Base-by-base conservation (phyloP, 1,284 basidiomycete genomes). In the Moesziomyces sp. region DNA sequence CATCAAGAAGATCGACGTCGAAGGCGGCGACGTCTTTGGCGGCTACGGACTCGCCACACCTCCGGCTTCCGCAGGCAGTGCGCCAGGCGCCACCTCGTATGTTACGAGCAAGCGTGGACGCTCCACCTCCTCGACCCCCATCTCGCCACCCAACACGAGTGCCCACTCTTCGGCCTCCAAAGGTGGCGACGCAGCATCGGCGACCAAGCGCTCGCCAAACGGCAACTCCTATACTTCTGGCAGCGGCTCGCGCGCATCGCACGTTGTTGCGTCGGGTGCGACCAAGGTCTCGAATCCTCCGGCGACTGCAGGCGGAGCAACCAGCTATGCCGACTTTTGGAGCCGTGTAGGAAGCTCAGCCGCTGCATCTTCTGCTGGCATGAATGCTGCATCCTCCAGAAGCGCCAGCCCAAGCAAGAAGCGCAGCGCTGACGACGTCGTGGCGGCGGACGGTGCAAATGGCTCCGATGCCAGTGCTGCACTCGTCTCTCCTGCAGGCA, bases 251-350 rank as follows among this genome's bases (percentile, higher is more conserved):
- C 50, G 47, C 21, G 45, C 44, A n/a, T 18, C 38, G 24, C 23
- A 45, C 23, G 38, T 14, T 21, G 33, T 30, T 6, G 26, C 62
- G 14, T 49, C 61, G 3, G 42, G 23, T 16, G 9, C 21, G 13
- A 0, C 14, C 38, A 40, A 40, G 38, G 16, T 18, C 14, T 40
- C 38, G 30, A 33, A 33, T 33, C 30, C 30, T 4, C 13, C 66
- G 7, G 47, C 46, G 38, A 23, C 54, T 43, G 55, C 52, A 43
- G 61, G 57, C 52, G 68, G 68, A 24, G 65, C 58, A 6, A 72
- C 66, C 14, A 76, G 65, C 59, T 79, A 79, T 46, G 77, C 75
- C 1, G 75, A 74, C 38, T 79, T 79, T 35, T 79, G 77, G 77
- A 75, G 58, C 38, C 63, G 72, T 7, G 69, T 79, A 1, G 75